A percentile compares a stretch with the other conserved stretches of the same genome.
Evolutionary conservation across 345 rosid genomes (phyloP).

Genomic region (Acer yangbiense): DNA sequence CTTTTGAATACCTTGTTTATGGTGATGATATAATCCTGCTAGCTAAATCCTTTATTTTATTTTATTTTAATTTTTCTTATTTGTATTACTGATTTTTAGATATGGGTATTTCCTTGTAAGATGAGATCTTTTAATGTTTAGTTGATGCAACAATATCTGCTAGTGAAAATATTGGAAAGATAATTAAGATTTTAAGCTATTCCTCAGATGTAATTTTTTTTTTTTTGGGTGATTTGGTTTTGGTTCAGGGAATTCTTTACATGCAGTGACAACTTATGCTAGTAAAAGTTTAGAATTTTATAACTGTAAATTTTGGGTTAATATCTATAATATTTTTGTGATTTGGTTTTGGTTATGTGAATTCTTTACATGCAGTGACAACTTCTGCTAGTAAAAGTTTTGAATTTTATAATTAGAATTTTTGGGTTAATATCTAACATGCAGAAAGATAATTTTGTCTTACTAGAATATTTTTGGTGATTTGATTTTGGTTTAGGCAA

Average conservation of each 20-base stretch:
- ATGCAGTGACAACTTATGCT: not conserved
- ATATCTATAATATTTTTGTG: no score
- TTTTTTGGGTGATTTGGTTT: not conserved
- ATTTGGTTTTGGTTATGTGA: not conserved
- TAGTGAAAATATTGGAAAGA: conserved; percentile 11
- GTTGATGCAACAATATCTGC: conserved; percentile 14
- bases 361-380: no score
- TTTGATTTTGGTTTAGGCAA: not conserved
- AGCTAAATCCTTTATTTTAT: not conserved
- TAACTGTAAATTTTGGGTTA: conserved; percentile 22
- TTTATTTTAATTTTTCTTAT: not conserved
- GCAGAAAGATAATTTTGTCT: no score
- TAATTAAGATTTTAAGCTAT: conserved; percentile 18
- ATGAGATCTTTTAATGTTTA: conserved; percentile 16
- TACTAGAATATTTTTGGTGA: no score
- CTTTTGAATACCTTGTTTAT: not conserved
- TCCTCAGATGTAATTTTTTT: conserved; percentile 11
- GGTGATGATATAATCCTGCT: not conserved
- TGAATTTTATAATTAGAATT: conserved; percentile 21
- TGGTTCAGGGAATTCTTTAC: not conserved
- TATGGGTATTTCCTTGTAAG: conserved; percentile 18
- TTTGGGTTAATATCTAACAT: conserved; percentile 10
- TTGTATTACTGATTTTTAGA: conserved; percentile 1
- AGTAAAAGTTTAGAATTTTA: conserved; percentile 13
- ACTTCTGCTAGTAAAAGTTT: not conserved